These are phyloP conservation scores for Botrytis pseudocinerea DNA, from an alignment of 2,329 filamentous ascomycete genomes.

Conservation along the genomic window DNA sequence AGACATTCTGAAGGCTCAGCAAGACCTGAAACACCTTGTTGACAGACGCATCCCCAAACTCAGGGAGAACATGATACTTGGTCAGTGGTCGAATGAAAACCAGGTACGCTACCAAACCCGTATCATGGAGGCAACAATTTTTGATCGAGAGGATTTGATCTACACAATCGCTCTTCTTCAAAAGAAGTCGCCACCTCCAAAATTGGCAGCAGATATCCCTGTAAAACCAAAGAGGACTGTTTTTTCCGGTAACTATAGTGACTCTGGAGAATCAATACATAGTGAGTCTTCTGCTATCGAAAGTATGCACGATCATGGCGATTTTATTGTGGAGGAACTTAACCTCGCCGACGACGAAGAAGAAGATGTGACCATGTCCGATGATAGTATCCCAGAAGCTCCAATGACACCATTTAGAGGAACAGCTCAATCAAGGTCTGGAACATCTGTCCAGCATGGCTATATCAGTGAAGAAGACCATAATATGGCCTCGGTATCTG, in stretches of 20 bases:
- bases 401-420: neutral
- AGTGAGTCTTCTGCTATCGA: slow-evolving; percentile 29
- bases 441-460: neutral
- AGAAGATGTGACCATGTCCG: slow-evolving; percentile 29
- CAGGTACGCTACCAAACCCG: slow-evolving; percentile 58
- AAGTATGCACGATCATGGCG: slow-evolving; percentile 49
- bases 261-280: slow-evolving; percentile 35
- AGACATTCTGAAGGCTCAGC: slow-evolving; percentile 49
- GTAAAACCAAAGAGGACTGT: slow-evolving; percentile 26
- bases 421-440: neutral
- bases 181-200: slow-evolving; percentile 47
- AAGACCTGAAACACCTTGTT: slow-evolving; percentile 46
- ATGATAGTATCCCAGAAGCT: slow-evolving; percentile 6
- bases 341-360: slow-evolving; percentile 36
- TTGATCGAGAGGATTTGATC: slow-evolving; percentile 55
- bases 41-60: slow-evolving; percentile 56
- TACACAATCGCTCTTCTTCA: slow-evolving; percentile 53
- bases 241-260: slow-evolving; percentile 25
- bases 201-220: slow-evolving; percentile 20
- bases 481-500: neutral
- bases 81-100: slow-evolving; percentile 53
- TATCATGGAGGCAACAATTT: slow-evolving; percentile 64
- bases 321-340: slow-evolving; percentile 50
- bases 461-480: neutral
- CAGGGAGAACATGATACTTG: slow-evolving; percentile 51